These are phyloP conservation scores for Orbilia brochopaga DNA, from an alignment of 2,329 filamentous ascomycete genomes.

Conservation along the genomic window DNA sequence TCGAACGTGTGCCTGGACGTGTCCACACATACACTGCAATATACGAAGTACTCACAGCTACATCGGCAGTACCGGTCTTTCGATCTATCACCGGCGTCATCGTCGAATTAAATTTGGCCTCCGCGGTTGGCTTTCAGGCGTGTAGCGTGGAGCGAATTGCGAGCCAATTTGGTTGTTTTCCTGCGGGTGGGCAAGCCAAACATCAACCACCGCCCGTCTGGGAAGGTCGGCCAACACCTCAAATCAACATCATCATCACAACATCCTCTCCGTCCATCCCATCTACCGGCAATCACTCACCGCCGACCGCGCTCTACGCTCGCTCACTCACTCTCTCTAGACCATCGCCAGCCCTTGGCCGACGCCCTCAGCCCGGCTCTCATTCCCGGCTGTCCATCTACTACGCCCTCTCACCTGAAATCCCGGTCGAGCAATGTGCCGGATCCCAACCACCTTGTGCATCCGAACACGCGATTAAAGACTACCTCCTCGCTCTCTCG, in stretches of 20 bases:
- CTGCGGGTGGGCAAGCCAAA: not conserved
- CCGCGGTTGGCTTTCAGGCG: not conserved
- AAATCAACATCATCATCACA: constrained; percentile 4
- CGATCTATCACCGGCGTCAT: no score
- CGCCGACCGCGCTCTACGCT: no score
- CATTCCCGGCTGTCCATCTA: constrained; percentile 10
- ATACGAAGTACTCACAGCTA: not conserved
- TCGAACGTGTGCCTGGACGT: no score
- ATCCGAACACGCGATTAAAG: constrained; percentile 40
- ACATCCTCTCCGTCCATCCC: not conserved
- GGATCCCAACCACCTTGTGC: constrained; percentile 40
- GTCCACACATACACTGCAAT: no score
- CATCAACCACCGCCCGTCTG: not conserved
- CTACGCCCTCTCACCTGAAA: constrained; percentile 24
- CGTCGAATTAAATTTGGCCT: not conserved
- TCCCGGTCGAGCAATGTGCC: constrained; percentile 38
- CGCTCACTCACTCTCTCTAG: no score
- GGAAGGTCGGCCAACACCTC: constrained; percentile 1
- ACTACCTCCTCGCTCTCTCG: constrained; percentile 19
- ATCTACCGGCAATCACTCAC: not conserved
- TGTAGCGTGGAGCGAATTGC: not conserved
- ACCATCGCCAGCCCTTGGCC: not conserved
- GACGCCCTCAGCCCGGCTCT: constrained; percentile 5
- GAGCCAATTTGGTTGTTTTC: constrained; percentile 1
- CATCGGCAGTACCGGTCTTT: no score